phyloP scores from a whole-genome alignment of 495 filamentous ascomycete species.

The Aeminium ludgeri region DNA sequence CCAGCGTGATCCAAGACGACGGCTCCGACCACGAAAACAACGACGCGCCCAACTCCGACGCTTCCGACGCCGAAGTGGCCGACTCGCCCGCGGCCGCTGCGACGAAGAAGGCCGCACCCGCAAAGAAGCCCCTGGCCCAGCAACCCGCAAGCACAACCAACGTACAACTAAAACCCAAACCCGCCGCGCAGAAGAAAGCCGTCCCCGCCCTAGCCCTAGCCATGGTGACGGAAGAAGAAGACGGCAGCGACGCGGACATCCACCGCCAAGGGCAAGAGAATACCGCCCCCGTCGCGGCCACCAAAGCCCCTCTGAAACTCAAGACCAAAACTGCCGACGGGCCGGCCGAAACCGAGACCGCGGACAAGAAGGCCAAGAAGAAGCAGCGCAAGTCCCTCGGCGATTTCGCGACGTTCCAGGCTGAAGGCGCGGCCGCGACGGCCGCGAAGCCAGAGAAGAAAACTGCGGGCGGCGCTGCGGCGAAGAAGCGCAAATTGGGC shows the following conservation, averaged over 20 bases:
- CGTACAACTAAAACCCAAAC: slow-evolving; percentile 18
- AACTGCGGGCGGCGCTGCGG: too few relatives aligned
- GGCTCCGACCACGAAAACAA: too few relatives aligned
- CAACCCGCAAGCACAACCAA: slow-evolving; percentile 25
- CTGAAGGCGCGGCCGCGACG: slow-evolving; percentile 29
- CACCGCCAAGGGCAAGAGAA: slow-evolving; percentile 15
- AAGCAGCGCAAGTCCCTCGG: slow-evolving; percentile 24
- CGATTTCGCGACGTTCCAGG: slow-evolving; percentile 24
- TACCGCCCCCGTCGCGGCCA: slow-evolving; percentile 11
- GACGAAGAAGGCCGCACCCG: slow-evolving; percentile 14
- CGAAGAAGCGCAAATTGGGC: slow-evolving; percentile 51
- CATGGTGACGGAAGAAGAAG: slow-evolving; percentile 34
- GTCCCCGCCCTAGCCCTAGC: slow-evolving; percentile 28
- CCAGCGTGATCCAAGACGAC: slow-evolving; percentile 34
- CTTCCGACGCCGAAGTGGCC: slow-evolving; percentile 15
- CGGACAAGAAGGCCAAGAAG: slow-evolving; percentile 17
- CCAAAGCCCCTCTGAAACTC: slow-evolving; percentile 7
- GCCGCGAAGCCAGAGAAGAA: too few relatives aligned
- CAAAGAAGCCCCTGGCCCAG: slow-evolving; percentile 15
- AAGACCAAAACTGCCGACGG: slow-evolving; percentile 16
- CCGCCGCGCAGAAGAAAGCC: slow-evolving; percentile 18
- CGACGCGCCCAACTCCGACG: too few relatives aligned
- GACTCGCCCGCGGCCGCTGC: slow-evolving; percentile 8
- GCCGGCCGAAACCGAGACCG: slow-evolving; percentile 14
- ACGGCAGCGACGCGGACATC: slow-evolving; percentile 17